These are phyloP conservation scores for Hanseniaspora lindneri DNA, from an alignment of 805 yeast genomes.

Conservation along the genomic window DNA sequence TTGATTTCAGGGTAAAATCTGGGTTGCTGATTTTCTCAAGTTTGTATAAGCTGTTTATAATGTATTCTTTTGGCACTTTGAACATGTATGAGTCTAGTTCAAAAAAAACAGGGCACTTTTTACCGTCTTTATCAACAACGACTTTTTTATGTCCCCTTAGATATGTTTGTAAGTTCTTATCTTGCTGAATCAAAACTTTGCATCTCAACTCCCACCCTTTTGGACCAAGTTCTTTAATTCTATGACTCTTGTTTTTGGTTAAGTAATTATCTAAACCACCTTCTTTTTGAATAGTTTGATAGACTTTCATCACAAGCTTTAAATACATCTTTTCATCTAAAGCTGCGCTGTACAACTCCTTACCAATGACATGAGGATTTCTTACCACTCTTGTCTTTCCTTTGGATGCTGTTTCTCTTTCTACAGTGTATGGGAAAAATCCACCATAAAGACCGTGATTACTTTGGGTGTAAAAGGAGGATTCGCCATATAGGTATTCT, in stretches of 20 bases:
- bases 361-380: constrained; percentile 67
- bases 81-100: constrained; percentile 16
- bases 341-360: constrained; percentile 75
- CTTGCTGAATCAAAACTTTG: constrained; percentile 39
- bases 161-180: constrained; percentile 27
- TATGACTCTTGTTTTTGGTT: constrained; percentile 73
- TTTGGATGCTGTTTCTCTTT: constrained; percentile 63
- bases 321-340: constrained; percentile 46
- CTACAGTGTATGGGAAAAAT: constrained; percentile 61
- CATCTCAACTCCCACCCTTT: constrained; percentile 85
- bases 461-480: constrained; percentile 67
- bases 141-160: constrained; percentile 30
- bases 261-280: constrained; percentile 91
- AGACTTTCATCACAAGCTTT: constrained; percentile 64
- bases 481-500: constrained; percentile 66
- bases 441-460: constrained; percentile 90
- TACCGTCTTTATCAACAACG: constrained; percentile 25
- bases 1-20: not conserved
- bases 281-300: constrained; percentile 78
- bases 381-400: constrained; percentile 66
- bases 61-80: constrained; percentile 9
- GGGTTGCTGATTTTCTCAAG: constrained; percentile 7
- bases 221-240: constrained; percentile 86
- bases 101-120: constrained; percentile 21
- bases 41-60: constrained; percentile 7